Percentiles rank a stretch among this genome's conserved stretches.
Conservation (phyloP, 2,329 filamentous ascomycete species). For the Aschersonia sp. region DNA sequence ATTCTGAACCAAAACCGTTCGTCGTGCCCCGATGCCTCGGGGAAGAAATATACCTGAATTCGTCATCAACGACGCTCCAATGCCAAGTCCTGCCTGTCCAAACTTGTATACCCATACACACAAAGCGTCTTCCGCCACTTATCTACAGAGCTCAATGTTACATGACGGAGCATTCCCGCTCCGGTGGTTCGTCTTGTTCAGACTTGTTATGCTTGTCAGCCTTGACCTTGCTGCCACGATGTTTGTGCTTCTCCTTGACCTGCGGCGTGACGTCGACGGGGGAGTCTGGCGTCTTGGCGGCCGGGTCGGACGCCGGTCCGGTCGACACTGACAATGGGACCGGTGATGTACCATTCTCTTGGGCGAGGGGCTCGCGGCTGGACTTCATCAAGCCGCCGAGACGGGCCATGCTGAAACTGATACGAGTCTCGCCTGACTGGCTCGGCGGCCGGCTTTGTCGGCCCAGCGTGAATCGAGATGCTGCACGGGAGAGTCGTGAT, state of each 20-base stretch:
- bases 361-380: constrained; percentile 29
- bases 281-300: constrained; percentile 8
- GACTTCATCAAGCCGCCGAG: constrained; percentile 34
- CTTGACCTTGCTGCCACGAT: constrained; percentile 17
- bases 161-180: constrained; percentile 35
- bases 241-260: constrained; percentile 15
- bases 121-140: no score
- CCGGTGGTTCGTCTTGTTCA: constrained; percentile 21
- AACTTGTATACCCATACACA: no score
- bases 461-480: constrained; percentile 35
- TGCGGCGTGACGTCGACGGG: constrained; percentile 7
- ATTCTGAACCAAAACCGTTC: no score
- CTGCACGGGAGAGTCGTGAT: constrained; percentile 41
- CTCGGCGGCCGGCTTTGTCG: constrained; percentile 40
- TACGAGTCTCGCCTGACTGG: constrained; percentile 41
- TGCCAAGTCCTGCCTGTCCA: no score
- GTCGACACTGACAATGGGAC: constrained; percentile 13
- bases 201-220: constrained; percentile 20
- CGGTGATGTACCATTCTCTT: constrained; percentile 7
- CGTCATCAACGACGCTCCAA: no score
- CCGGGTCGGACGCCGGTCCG: constrained; percentile 10
- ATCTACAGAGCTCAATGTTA: constrained; percentile 8
- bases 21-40: no score
- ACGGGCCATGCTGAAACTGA: constrained; percentile 43
- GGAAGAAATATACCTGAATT: no score